A percentile compares a stretch with the other conserved stretches of the same genome.
Conservation (phyloP, 345 rosid genomes). For the Hypericum androsaemum region DNA sequence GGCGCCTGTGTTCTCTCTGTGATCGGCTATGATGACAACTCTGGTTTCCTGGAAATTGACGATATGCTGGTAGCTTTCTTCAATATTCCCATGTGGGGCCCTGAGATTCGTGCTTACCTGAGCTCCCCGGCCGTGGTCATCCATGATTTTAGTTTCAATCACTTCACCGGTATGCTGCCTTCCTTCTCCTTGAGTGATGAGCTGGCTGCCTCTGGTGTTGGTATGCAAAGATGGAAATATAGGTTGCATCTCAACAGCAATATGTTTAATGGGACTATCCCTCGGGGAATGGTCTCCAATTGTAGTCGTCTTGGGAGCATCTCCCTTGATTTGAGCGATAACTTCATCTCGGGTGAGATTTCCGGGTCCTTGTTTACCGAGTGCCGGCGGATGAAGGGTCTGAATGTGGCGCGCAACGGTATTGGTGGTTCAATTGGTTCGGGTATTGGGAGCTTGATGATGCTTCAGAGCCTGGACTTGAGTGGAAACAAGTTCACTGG, state of each 20-base stretch:
- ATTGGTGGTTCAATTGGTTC: constrained; percentile 35
- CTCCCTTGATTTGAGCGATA: constrained; percentile 44
- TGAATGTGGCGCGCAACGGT: constrained; percentile 47
- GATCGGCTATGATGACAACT: constrained; percentile 13
- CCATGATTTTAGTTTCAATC: constrained; percentile 58
- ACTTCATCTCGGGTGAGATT: constrained; percentile 29
- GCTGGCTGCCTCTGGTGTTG: constrained; percentile 14
- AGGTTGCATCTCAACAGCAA: constrained; percentile 42
- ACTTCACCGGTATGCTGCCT: constrained; percentile 38
- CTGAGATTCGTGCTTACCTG: constrained; percentile 16
- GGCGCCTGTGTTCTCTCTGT: constrained; percentile 17
- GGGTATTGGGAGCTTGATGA: constrained; percentile 29
- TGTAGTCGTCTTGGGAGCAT: constrained; percentile 32
- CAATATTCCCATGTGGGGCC: constrained; percentile 26
- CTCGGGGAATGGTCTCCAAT: constrained; percentile 21
- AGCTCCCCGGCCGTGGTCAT: constrained; percentile 11
- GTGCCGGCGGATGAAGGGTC: constrained; percentile 28
- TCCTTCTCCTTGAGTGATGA: constrained; percentile 32
- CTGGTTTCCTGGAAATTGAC: constrained; percentile 17
- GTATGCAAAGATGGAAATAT: constrained; percentile 16
- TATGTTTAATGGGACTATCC: constrained; percentile 34
- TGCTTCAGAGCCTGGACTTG: constrained; percentile 37
- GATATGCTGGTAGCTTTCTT: constrained; percentile 23
- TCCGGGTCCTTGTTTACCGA: constrained; percentile 17
- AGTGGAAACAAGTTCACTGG: constrained; percentile 42